Conservation (phyloP, 1,284 basidiomycete species). For the Heterobasidion annosum region DNA sequence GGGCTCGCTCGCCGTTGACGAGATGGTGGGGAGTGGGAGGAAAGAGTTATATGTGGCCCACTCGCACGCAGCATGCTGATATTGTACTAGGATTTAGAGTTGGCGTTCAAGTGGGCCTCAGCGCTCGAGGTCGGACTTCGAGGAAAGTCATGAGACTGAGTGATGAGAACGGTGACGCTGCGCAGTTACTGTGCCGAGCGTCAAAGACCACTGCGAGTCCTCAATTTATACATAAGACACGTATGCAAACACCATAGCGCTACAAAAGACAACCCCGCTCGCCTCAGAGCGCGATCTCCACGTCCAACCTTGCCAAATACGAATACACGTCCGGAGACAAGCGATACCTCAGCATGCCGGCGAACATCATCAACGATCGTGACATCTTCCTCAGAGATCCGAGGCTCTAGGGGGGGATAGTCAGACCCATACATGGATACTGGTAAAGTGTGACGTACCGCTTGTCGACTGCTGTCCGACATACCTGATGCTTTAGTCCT, state of each 20-base stretch:
- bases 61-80: no score
- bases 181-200: no score
- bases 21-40: no score
- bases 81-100: no score
- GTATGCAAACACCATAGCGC: background rate
- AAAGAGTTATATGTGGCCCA: no score
- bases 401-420: slow-evolving; percentile 38
- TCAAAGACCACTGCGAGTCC: no score
- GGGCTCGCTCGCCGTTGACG: no score
- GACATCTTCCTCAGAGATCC: slow-evolving; percentile 61
- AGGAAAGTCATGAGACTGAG: no score
- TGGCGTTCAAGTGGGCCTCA: no score
- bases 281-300: slow-evolving; percentile 60
- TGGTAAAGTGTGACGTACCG: slow-evolving; percentile 36
- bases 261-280: background rate
- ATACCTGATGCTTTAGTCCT: slow-evolving; percentile 67
- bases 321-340: slow-evolving; percentile 90
- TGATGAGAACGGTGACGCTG: no score
- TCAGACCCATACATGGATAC: slow-evolving; percentile 5
- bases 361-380: slow-evolving; percentile 80
- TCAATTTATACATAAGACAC: background rate
- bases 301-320: slow-evolving; percentile 72
- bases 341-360: slow-evolving; percentile 79
- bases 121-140: no score
- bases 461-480: slow-evolving; percentile 65